Evolutionary conservation across 2,329 filamentous ascomycete genomes (phyloP).

Genomic region (Westerdykella sp.): DNA sequence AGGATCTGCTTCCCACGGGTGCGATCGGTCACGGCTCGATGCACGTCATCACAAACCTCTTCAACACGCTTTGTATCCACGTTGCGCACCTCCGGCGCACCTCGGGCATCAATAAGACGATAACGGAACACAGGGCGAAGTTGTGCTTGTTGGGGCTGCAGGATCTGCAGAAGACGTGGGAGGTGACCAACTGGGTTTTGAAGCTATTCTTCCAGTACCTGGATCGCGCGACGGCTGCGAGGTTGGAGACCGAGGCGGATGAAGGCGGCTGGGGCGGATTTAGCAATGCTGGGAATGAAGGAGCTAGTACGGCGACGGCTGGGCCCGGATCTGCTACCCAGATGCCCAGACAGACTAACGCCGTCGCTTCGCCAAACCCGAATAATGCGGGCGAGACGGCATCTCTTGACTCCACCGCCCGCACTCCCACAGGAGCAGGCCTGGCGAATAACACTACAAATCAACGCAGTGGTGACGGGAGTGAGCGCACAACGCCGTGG

Average conservation of each 20-base stretch:
- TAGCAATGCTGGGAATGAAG: conserved; percentile 3
- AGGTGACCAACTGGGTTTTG: conserved; percentile 45
- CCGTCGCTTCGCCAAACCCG: too few species aligned
- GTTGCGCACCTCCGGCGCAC: conserved; percentile 40
- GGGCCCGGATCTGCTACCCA: too few species aligned
- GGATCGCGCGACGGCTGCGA: conserved; percentile 41
- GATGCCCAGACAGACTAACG: too few species aligned
- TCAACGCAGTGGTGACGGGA: neutral
- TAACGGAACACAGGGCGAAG: conserved; percentile 46
- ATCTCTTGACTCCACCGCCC: too few species aligned
- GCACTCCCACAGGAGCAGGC: too few species aligned
- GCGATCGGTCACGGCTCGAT: conserved; percentile 42
- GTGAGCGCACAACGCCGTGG: conserved; percentile 14
- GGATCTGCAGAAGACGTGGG: conserved; percentile 47
- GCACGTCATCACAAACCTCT: conserved; percentile 46
- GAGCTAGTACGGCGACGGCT: neutral
- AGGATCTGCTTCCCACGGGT: conserved; percentile 43
- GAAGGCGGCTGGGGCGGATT: conserved; percentile 10
- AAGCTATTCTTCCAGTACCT: conserved; percentile 46
- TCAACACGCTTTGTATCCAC: conserved; percentile 46
- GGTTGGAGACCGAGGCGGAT: conserved; percentile 28
- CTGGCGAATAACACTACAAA: too few species aligned
- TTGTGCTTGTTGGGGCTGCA: conserved; percentile 44
- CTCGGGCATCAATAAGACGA: conserved; percentile 36
- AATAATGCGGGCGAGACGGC: too few species aligned